A percentile compares a stretch with the other conserved stretches of the same genome.
phyloP scores from a whole-genome alignment of 2,329 filamentous ascomycete genomes.

The Rachicladosporium sp. region DNA sequence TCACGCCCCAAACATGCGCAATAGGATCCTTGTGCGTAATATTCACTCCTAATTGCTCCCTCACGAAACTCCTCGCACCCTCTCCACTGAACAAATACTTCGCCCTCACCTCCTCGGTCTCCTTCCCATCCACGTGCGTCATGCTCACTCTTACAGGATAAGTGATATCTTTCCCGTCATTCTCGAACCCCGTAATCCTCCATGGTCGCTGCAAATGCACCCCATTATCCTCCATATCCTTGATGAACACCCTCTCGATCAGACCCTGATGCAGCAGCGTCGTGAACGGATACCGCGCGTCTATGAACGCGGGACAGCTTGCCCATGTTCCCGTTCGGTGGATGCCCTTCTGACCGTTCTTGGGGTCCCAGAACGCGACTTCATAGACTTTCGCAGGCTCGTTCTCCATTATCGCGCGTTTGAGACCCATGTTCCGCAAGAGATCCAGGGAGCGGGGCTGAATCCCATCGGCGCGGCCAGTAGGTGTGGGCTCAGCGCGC shows the following conservation, averaged over 20 bases:
- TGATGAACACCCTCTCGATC: constrained; percentile 50
- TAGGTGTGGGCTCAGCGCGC: constrained; percentile 69
- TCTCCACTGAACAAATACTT: constrained; percentile 54
- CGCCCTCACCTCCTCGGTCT: constrained; percentile 50
- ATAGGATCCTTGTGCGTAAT: constrained; percentile 52
- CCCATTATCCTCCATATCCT: constrained; percentile 48
- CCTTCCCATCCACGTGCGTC: constrained; percentile 61
- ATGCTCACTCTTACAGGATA: constrained; percentile 75
- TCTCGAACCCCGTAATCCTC: constrained; percentile 50
- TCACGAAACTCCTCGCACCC: constrained; percentile 48
- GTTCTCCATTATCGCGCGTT: constrained; percentile 75
- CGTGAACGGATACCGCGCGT: constrained; percentile 52
- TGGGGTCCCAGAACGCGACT: constrained; percentile 54
- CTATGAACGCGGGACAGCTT: constrained; percentile 72
- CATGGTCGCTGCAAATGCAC: constrained; percentile 46
- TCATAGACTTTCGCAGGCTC: constrained; percentile 76
- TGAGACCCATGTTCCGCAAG: constrained; percentile 78
- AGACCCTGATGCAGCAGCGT: constrained; percentile 50
- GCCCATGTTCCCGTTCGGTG: constrained; percentile 60
- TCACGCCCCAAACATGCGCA: constrained; percentile 53
- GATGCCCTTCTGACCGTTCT: constrained; percentile 40
- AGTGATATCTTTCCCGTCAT: constrained; percentile 47
- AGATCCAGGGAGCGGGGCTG: constrained; percentile 82
- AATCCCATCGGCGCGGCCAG: constrained; percentile 81
- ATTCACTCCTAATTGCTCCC: constrained; percentile 54